phyloP scores from a whole-genome alignment of 2,329 filamentous ascomycete species.

The Aureobasidium sp. region DNA sequence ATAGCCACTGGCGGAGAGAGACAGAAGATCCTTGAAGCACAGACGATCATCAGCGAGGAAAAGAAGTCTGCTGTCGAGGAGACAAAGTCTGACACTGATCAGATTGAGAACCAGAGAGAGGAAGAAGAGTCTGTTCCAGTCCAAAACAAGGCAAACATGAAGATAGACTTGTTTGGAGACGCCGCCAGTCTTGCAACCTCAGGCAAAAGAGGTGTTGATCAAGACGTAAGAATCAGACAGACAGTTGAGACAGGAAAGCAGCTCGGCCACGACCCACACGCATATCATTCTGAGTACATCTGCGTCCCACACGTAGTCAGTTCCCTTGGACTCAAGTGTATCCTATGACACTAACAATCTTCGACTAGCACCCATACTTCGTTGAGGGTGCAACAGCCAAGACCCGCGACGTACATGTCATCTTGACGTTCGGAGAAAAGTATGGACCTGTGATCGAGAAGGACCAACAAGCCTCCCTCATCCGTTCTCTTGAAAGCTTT shows the following conservation, averaged over 20 bases:
- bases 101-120: background rate
- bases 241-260: background rate
- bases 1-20: background rate
- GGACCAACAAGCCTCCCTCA: background rate
- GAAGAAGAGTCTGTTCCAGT: background rate
- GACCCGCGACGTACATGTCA: background rate
- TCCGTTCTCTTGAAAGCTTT: background rate
- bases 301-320: background rate
- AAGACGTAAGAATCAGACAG: background rate
- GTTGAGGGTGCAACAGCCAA: background rate
- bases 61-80: background rate
- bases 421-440: background rate
- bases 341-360: background rate
- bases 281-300: background rate
- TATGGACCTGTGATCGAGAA: background rate
- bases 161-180: background rate
- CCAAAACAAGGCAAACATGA: background rate
- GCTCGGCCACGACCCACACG: no score
- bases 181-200: background rate
- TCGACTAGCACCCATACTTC: background rate
- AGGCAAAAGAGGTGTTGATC: background rate
- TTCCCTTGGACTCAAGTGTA: background rate
- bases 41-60: background rate
- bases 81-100: background rate
- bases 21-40: background rate